A percentile compares a stretch with the other conserved stretches of the same genome.
These are phyloP conservation scores for Jaltomata sinuosa DNA, from an alignment of 257 asterid species.

Conservation along the genomic window DNA sequence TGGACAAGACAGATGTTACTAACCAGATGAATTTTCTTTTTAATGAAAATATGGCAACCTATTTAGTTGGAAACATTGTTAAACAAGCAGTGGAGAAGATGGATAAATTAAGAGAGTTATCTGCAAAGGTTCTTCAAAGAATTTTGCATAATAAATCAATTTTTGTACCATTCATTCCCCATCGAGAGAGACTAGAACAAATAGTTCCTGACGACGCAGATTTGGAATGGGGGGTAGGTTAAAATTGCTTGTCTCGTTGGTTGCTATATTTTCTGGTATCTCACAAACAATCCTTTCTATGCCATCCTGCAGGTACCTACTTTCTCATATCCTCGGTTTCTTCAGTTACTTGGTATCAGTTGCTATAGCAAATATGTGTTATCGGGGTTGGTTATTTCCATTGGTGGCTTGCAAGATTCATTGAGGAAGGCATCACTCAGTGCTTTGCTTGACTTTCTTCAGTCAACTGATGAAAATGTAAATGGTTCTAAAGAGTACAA, in stretches of 20 bases:
- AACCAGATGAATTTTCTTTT: slow-evolving; percentile 27
- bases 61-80: slow-evolving; percentile 54
- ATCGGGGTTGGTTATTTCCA: slow-evolving; percentile 80
- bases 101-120: slow-evolving; percentile 82
- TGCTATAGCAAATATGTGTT: slow-evolving; percentile 66
- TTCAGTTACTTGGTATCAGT: slow-evolving; percentile 55
- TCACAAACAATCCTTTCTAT: slow-evolving; percentile 9
- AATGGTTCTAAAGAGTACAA: slow-evolving; percentile 31
- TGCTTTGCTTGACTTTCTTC: slow-evolving; percentile 74
- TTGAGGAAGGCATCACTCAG: slow-evolving; percentile 63
- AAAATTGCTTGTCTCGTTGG: not conserved
- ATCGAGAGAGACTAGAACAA: slow-evolving; percentile 53
- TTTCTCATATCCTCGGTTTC: slow-evolving; percentile 67
- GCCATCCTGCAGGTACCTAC: slow-evolving; percentile 63
- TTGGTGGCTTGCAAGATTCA: slow-evolving; percentile 94
- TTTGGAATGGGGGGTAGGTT: slow-evolving; percentile 78
- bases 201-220: slow-evolving; percentile 51
- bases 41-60: slow-evolving; percentile 51
- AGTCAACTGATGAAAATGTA: slow-evolving; percentile 29
- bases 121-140: slow-evolving; percentile 74
- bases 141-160: slow-evolving; percentile 45
- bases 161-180: slow-evolving; percentile 56
- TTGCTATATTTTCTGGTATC: not conserved
- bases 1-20: slow-evolving; percentile 15
- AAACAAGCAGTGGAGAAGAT: slow-evolving; percentile 97